Evolutionary conservation across 2,329 filamentous ascomycete genomes (phyloP).

Genomic region (Aspergillus ochraceoroseus): DNA sequence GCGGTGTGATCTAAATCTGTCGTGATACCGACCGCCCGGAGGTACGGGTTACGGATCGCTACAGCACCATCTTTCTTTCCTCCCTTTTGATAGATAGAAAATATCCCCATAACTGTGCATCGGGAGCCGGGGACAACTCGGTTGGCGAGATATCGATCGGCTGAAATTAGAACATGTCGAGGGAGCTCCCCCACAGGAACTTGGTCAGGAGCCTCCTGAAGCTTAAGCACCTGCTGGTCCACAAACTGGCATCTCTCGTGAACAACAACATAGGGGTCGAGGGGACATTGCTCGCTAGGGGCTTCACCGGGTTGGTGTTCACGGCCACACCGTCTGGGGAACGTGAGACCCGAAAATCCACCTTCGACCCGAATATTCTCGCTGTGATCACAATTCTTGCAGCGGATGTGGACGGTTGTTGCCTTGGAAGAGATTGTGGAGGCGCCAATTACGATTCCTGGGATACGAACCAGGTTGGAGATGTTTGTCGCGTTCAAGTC

Average conservation of each 20-base stretch:
- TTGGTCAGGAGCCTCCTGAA: conserved; percentile 95
- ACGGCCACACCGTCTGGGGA: conserved; percentile 73
- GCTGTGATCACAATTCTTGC: conserved; percentile 73
- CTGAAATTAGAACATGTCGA: conserved; percentile 88
- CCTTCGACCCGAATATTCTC: conserved; percentile 68
- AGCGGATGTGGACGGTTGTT: conserved; percentile 78
- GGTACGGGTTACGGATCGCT: conserved; percentile 90
- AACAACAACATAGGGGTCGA: conserved; percentile 93
- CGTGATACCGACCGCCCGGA: conserved; percentile 86
- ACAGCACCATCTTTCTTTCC: conserved; percentile 80
- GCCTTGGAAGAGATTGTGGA: conserved; percentile 96
- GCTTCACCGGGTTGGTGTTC: conserved; percentile 59
- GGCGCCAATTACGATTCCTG: conserved; percentile 94
- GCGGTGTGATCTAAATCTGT: conserved; percentile 84
- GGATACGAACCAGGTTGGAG: conserved; percentile 89
- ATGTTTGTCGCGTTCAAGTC: conserved; percentile 91
- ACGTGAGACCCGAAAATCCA: conserved; percentile 79
- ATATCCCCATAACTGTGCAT: conserved; percentile 94
- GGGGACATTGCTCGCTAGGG: conserved; percentile 67
- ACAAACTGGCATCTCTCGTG: conserved; percentile 94
- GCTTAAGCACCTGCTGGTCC: conserved; percentile 95
- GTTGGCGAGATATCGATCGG: conserved; percentile 94
- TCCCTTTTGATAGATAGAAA: conserved; percentile 96
- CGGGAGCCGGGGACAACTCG: conserved; percentile 90
- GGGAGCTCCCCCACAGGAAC: conserved; percentile 95